A percentile compares a stretch with the other conserved stretches of the same genome.
Evolutionary conservation across 164 flowering plant species (phyloP).

Genomic region (Aristolochia contorta): DNA sequence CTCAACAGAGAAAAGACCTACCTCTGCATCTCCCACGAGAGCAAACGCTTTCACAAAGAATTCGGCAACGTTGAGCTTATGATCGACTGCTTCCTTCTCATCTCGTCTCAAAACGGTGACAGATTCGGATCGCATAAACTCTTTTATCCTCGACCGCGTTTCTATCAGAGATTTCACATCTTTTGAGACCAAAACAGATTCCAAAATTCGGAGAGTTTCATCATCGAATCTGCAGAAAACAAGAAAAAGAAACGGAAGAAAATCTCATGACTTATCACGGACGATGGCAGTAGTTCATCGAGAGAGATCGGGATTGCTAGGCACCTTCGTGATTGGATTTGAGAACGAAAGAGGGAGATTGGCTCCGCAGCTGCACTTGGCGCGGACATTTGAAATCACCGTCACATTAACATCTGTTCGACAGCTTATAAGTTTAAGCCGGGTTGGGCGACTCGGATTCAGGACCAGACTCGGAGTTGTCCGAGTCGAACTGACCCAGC

Average conservation of each 20-base stretch:
- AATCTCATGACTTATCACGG: neutral
- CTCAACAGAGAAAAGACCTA: neutral
- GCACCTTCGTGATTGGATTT: constrained; percentile 38
- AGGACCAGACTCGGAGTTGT: too few relatives aligned
- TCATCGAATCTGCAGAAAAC: constrained; percentile 45
- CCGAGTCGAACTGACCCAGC: too few relatives aligned
- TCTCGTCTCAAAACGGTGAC: constrained; percentile 30
- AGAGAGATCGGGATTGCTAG: neutral
- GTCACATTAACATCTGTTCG: too few relatives aligned
- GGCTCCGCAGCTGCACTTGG: constrained; percentile 2
- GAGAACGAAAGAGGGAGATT: constrained; percentile 37
- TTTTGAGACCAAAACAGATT: constrained; percentile 37
- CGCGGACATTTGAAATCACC: too few relatives aligned
- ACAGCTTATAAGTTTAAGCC: too few relatives aligned
- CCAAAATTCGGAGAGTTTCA: constrained; percentile 46
- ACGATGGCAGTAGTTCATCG: neutral
- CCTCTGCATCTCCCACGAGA: constrained; percentile 67
- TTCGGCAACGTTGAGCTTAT: constrained; percentile 52
- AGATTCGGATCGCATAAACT: constrained; percentile 41
- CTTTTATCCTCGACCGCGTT: constrained; percentile 28
- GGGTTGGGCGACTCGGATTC: too few relatives aligned
- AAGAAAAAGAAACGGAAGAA: neutral
- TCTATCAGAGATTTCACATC: constrained; percentile 38
- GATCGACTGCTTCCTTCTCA: constrained; percentile 28
- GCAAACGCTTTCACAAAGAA: constrained; percentile 78